Percentiles rank a stretch among this genome's conserved stretches.
Conservation (phyloP, 805 yeast genomes). For the Candida morakotiae region DNA sequence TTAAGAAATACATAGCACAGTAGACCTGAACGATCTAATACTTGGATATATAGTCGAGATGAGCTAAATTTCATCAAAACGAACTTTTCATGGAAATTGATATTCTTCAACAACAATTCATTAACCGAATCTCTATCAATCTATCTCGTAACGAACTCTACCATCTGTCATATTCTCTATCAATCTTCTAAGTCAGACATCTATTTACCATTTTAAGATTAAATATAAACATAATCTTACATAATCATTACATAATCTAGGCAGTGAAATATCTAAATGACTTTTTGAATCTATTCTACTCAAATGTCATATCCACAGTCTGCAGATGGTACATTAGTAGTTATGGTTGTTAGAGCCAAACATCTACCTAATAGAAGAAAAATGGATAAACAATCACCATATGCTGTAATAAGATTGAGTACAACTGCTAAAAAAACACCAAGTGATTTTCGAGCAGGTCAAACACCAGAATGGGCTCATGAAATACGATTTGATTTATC, state of each 20-base stretch:
- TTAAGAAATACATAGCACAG: too few species aligned
- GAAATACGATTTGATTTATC: conserved; percentile 66
- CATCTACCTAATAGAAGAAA: conserved; percentile 84
- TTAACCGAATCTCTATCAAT: neutral
- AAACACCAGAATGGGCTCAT: conserved; percentile 84
- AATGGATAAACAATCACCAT: conserved; percentile 91
- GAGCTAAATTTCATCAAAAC: too few species aligned
- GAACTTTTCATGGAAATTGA: too few species aligned
- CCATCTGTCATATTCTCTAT: too few species aligned
- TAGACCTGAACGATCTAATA: too few species aligned
- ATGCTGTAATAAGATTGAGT: conserved; percentile 76
- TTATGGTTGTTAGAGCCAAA: conserved; percentile 75
- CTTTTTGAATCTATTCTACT: neutral
- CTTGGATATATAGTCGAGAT: too few species aligned
- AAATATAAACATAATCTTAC: neutral
- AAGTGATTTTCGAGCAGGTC: conserved; percentile 84
- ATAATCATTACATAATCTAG: conserved; percentile 1
- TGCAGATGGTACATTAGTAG: conserved; percentile 57
- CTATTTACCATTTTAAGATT: neutral
- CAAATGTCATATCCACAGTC: conserved; percentile 19
- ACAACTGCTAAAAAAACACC: conserved; percentile 78
- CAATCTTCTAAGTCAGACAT: too few species aligned
- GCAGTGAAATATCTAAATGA: conserved; percentile 2
- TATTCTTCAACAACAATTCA: too few species aligned
- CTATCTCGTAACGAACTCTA: too few species aligned